Percentiles rank a stretch among this genome's conserved stretches.
Evolutionary conservation across 805 yeast genomes (phyloP).

Genomic region (Komagataella ulmi): DNA sequence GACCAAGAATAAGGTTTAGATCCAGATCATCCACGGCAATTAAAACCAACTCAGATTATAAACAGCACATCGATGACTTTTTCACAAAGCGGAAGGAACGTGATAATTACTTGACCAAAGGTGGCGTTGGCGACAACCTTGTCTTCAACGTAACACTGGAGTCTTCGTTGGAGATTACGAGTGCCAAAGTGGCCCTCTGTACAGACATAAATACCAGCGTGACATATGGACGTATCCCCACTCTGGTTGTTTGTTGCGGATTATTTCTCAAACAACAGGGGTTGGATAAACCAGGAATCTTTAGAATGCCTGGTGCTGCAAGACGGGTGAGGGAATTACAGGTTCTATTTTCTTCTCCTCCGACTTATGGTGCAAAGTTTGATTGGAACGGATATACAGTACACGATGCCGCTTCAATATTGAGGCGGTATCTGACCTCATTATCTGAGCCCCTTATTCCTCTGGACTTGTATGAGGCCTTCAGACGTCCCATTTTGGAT

Average conservation of each 20-base stretch:
- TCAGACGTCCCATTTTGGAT: conserved; percentile 24
- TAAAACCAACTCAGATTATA: conserved; percentile 4
- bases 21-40: conserved; percentile 36
- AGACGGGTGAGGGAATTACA: conserved; percentile 30
- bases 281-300: conserved; percentile 27
- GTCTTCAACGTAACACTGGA: neutral
- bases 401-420: conserved; percentile 33
- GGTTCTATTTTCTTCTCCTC: conserved; percentile 26
- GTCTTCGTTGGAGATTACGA: neutral
- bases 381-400: conserved; percentile 34
- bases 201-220: conserved; percentile 7
- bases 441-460: conserved; percentile 32
- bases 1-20: conserved; percentile 37
- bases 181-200: neutral
- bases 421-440: conserved; percentile 29
- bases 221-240: conserved; percentile 29
- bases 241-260: conserved; percentile 34
- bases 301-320: conserved; percentile 30
- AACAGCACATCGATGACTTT: neutral
- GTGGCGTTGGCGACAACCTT: neutral
- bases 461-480: conserved; percentile 25
- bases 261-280: conserved; percentile 27
- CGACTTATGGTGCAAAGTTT: conserved; percentile 28
- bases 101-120: neutral
- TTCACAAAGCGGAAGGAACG: neutral